Conservation (phyloP, 495 filamentous ascomycete genomes). For the Penicillium chermesinum region DNA sequence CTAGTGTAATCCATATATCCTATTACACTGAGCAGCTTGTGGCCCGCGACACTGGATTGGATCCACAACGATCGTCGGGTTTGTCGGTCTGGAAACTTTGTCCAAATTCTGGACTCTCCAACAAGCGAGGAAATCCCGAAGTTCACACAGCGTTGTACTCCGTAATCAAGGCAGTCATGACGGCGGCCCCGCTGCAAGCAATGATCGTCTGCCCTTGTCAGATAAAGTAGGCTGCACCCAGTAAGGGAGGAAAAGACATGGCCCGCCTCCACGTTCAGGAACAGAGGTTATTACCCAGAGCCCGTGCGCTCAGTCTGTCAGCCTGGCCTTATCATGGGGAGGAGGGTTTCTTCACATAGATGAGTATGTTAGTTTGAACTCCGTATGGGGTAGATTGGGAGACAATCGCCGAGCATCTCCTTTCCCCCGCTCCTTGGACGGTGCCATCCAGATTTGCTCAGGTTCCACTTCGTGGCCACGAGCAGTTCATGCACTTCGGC, state of each 20-base stretch:
- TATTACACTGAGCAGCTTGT: background rate
- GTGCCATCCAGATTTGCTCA: background rate
- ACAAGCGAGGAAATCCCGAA: background rate
- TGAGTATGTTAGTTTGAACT: background rate
- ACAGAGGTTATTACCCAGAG: background rate
- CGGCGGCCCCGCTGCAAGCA: background rate
- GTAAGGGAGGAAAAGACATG: background rate
- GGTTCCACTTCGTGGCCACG: background rate
- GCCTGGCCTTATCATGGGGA: background rate
- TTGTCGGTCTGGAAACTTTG: background rate
- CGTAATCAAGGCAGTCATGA: background rate
- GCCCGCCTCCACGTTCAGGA: background rate
- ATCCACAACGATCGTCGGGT: background rate
- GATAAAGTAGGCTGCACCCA: background rate
- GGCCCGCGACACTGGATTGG: background rate
- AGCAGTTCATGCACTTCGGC: background rate
- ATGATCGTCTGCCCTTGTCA: conserved; percentile 3
- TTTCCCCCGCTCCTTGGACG: background rate
- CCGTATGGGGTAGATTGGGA: background rate
- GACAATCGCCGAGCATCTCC: background rate
- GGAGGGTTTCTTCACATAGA: background rate
- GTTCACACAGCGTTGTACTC: background rate
- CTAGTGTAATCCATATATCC: background rate
- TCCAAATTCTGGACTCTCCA: background rate
- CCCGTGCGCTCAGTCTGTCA: background rate